These are phyloP conservation scores for Aspergillus mulundensis DNA, from an alignment of 495 filamentous ascomycete genomes.

Conservation along the genomic window DNA sequence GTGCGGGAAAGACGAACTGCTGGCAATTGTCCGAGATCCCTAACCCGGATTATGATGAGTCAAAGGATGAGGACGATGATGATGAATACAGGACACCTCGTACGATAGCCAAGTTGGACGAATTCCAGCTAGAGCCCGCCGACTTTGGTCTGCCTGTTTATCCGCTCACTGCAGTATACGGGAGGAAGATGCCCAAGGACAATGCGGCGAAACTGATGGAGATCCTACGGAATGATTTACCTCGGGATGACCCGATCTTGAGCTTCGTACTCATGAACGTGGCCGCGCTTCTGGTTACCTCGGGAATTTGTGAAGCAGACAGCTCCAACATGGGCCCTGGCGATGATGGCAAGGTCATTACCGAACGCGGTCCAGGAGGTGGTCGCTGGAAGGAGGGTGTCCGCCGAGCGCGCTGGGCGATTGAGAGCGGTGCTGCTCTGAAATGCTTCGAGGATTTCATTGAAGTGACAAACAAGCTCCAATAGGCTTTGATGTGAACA, in stretches of 20 bases:
- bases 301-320: constrained; percentile 82
- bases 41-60: constrained; percentile 36
- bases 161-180: constrained; percentile 69
- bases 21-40: constrained; percentile 67
- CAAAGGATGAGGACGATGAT: constrained; percentile 28
- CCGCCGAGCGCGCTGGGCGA: constrained; percentile 74
- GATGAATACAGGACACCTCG: constrained; percentile 39
- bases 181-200: constrained; percentile 78
- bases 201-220: constrained; percentile 78
- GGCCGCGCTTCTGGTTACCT: constrained; percentile 76
- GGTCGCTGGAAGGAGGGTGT: constrained; percentile 92
- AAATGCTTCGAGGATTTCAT: constrained; percentile 68
- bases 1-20: constrained; percentile 80
- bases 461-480: constrained; percentile 49
- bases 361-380: constrained; percentile 75
- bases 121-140: constrained; percentile 68
- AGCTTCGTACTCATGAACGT: constrained; percentile 94
- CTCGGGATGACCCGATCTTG: constrained; percentile 74
- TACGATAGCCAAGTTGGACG: constrained; percentile 55
- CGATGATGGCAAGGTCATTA: constrained; percentile 68
- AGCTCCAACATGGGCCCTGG: constrained; percentile 71
- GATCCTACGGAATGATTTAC: constrained; percentile 69
- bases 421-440: constrained; percentile 77
- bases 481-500: constrained; percentile 7
- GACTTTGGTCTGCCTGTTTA: constrained; percentile 83